Evolutionary conservation across 2,329 filamentous ascomycete species (phyloP), one percentile per base, ranked within the genome.

Genomic region (Aspergillus flavus): DNA sequence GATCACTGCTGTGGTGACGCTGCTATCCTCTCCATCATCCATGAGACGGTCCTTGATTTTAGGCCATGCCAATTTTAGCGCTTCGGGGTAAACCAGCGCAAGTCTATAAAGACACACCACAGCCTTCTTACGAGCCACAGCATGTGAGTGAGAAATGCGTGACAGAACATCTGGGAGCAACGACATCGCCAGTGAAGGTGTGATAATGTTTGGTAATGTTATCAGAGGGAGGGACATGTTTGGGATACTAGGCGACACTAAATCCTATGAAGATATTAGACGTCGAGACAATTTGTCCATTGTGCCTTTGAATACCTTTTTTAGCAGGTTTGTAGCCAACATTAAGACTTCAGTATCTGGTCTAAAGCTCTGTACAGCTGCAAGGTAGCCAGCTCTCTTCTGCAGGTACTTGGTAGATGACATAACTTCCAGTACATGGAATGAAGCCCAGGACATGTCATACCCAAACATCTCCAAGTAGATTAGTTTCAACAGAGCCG

Each of bases 381-480:
- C 94, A 23, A 99, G 84, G 77, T 99, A 99, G 62, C 94, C 95
- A 52, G 97, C 93, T 68, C 94, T 87, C 81, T 99, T 99, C 79
- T 97, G 94, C 69, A 93, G 86, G 78, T 96, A 96, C 77, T 97
- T 98, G 55, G 91, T 85, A 45, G 93, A 96, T 43, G 94, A 96
- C 95, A 99, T 99, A 80, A 99, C 95, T 81, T 99, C 95, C 55
- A 99, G 89, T 58, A 98, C 94, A 77, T 99, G 92, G 81, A 99
- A 99, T 14, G 94, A 94, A 4, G 95, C 95, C 95, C 95, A 99
- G 3, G 94, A 97, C 95, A 99, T 99, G 80, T 98, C 95, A 77
- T 98, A 92, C 16, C 95, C 95, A 71, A 98, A 94, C 95, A 99
- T 99, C 78, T 99, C 95, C 69, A 99, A 87, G 78, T 99, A 99